Evolutionary conservation across 176 grass and related monocot genomes (phyloP), one percentile per base, ranked within the genome.

Genomic region (Aegilops umbellulata): DNA sequence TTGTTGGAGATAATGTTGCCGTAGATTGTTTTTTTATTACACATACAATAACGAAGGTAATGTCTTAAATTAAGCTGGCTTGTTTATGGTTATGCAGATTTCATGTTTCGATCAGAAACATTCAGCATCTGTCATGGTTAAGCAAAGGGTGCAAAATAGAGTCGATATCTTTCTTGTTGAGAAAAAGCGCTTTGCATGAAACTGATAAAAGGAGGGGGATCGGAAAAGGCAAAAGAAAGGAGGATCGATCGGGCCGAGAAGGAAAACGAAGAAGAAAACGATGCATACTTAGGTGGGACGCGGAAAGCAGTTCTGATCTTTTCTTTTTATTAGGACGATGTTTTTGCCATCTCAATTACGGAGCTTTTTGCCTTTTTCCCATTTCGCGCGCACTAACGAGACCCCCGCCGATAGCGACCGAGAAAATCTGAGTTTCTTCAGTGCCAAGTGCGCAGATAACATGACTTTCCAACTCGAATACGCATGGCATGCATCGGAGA

Each of bases 331-430:
- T 65, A 36, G 75, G 57, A 36, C 61, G 46, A 76, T 84, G 47
- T 66, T 87, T 87, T 84, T 84, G 26, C 85, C 58, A 61, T 87
- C 85, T 49, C 30, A 82, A 57, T 29, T 81, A 53, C 41, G 26
- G 23, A 49, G n/a, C 60, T 64, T 58, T 65, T 78, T 78, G 31
- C 9, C 25, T 83, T 75, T 57, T 13, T 60, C n/a, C 17, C 85
- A 69, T 86, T 90, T 86, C 11, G 67, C 2, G 76, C 81, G 76
- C 85, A 91, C 85, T 91, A 68, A 87, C 68, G 83, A 74, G 39
- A 36, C 16, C 44, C 26, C 26, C 34, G 80, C 26, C 34, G 80
- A 84, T 46, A 20, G 81, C 49, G 89, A 84, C 81, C 85, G 47
- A 46, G 74, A 76, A 84, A 76, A 84, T 80, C 80, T 61, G 4